These are phyloP conservation scores for Arthonia radiata DNA, from an alignment of 495 filamentous ascomycete species.

Conservation along the genomic window DNA sequence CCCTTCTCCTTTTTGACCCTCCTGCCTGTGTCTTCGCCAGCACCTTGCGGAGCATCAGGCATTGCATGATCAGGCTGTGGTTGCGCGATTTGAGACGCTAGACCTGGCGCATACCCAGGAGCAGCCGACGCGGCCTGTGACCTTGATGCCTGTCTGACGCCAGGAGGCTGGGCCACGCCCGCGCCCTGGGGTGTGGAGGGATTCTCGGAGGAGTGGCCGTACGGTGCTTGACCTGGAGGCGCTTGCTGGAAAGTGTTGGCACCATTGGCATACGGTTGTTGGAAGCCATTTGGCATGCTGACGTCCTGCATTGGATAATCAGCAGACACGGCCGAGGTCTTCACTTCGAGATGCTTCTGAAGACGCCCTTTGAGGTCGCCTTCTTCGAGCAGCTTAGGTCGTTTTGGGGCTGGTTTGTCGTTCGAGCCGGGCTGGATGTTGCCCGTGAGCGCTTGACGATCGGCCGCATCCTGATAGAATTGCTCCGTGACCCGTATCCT, in stretches of 20 bases:
- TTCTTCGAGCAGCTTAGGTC: slow-evolving; percentile 42
- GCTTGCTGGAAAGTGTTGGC: too few relatives aligned
- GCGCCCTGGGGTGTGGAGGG: too few relatives aligned
- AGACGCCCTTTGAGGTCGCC: not conserved
- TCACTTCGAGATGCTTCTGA: slow-evolving; percentile 8
- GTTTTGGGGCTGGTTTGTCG: slow-evolving; percentile 30
- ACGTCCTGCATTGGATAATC: slow-evolving; percentile 7
- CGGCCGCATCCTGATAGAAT: slow-evolving; percentile 64
- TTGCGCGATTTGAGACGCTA: slow-evolving; percentile 1
- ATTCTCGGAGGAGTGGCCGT: too few relatives aligned
- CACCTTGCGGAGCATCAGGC: slow-evolving; percentile 9
- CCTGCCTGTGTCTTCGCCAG: slow-evolving; percentile 25
- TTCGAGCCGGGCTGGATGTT: slow-evolving; percentile 46
- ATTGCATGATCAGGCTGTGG: slow-evolving; percentile 2
- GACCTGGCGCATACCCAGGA: slow-evolving; percentile 6
- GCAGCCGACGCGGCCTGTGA: slow-evolving; percentile 9
- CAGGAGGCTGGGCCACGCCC: too few relatives aligned
- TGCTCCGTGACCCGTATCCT: slow-evolving; percentile 60
- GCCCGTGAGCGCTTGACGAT: slow-evolving; percentile 57
- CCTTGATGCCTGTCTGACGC: too few relatives aligned
- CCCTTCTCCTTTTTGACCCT: slow-evolving; percentile 47
- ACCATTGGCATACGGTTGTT: slow-evolving; percentile 2
- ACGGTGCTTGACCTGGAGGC: too few relatives aligned
- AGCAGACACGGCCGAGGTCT: slow-evolving; percentile 7
- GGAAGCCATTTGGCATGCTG: slow-evolving; percentile 6